Base-by-base conservation (phyloP, 805 yeast genomes). In the Suhomyces sp. region DNA sequence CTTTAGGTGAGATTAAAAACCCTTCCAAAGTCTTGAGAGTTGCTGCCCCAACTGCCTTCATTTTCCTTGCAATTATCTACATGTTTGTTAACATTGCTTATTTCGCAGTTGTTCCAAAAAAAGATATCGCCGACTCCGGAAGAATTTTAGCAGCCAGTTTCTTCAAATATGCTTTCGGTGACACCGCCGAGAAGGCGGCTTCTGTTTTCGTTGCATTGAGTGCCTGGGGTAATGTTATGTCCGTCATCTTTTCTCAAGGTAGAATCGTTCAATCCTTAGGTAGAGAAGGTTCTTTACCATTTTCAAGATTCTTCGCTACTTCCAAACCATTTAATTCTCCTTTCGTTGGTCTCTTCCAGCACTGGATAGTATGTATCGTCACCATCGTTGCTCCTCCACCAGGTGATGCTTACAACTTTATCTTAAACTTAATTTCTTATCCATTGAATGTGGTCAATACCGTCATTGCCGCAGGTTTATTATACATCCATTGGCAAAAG, bases 401-500 rank as follows among this genome's bases (percentile, higher is more conserved):
- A 24, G 96, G 94, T 53, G 96, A 88, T 65, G 96, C 96, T 47
- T 89, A 88, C 73, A 86, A 87, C 68, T 87, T 90, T 66, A 83
- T 89, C 59, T 67, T 87, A 68, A 88, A 90, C 70, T 77, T 90
- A 73, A 86, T 88, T 60, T 84, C 93, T 2, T 89, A 89, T 67
- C 93, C 96, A 48, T 80, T 85, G 72, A 86, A 89, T 63, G 85
- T 89, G 48, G 86, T 89, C 62, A 86, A 88, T 67, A 73, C 85
- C 29, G 74, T 77, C 44, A 83, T 89, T 40, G 84, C 87, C 15
- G 61, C 78, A 49, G 96, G 88, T 17, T 72, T 86, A 59, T 66
- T 88, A 47, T 80, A 77, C 65, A 69, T 87, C 48, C 81, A 85
- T 65, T 74, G 79, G 66, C 78, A 80, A 63, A 73, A 74, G 35